These are phyloP conservation scores for Lactifluus pinguis DNA, from an alignment of 768 basidiomycete genomes.

Conservation along the genomic window DNA sequence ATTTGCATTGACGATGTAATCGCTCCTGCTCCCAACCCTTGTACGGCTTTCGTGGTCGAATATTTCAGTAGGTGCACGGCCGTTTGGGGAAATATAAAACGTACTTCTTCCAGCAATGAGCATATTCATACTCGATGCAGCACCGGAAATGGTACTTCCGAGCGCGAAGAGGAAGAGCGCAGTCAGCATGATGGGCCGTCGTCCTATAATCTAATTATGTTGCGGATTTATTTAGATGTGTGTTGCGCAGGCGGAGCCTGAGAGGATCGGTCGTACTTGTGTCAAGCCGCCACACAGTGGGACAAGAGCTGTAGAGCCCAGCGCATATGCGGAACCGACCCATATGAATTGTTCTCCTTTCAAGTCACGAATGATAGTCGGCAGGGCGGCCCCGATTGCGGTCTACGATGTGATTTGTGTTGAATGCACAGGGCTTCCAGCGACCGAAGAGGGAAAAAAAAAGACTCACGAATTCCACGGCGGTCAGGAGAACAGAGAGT, in stretches of 20 bases:
- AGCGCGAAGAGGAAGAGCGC: too few relatives aligned
- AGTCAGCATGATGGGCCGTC: too few relatives aligned
- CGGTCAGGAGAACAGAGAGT: too few relatives aligned
- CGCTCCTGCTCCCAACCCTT: slow-evolving; percentile 25
- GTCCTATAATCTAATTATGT: not conserved
- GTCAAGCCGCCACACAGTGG: slow-evolving; percentile 3
- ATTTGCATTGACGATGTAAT: slow-evolving; percentile 25
- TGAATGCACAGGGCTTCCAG: not conserved
- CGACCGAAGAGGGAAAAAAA: not conserved
- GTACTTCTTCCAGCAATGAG: slow-evolving; percentile 1
- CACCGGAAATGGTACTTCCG: too few relatives aligned
- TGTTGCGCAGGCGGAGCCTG: not conserved
- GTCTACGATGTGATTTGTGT: not conserved
- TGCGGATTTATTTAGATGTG: not conserved
- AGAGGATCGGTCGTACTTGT: slow-evolving; percentile 1
- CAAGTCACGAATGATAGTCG: not conserved
- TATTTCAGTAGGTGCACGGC: not conserved
- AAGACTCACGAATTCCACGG: too few relatives aligned
- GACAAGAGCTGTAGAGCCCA: too few relatives aligned
- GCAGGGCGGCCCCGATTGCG: slow-evolving; percentile 23
- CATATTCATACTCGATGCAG: too few relatives aligned
- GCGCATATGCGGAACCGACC: too few relatives aligned
- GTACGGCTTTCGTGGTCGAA: not conserved
- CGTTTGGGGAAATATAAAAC: slow-evolving; percentile 17
- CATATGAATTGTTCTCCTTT: too few relatives aligned